These are phyloP conservation scores for Boletus rubropictus DNA, from an alignment of 768 basidiomycete genomes.

Conservation along the genomic window DNA sequence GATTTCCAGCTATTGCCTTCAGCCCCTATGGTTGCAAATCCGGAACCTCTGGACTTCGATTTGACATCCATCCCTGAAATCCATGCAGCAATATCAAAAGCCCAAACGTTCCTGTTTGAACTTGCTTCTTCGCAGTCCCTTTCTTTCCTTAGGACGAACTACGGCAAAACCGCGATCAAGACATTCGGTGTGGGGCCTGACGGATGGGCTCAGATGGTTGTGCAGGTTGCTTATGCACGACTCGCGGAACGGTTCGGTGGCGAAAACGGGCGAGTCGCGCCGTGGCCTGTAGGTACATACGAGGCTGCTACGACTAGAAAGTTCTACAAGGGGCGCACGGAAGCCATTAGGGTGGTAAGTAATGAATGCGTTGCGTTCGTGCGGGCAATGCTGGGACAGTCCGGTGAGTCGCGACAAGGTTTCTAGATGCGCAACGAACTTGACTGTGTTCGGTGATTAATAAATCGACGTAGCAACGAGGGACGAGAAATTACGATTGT, in stretches of 20 bases:
- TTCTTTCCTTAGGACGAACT: constrained; percentile 57
- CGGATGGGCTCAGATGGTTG: constrained; percentile 89
- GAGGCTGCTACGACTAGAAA: constrained; percentile 89
- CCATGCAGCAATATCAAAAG: constrained; percentile 45
- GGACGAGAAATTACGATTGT: constrained; percentile 46
- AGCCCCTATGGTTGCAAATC: constrained; percentile 22
- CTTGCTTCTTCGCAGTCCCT: constrained; percentile 63
- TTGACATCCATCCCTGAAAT: constrained; percentile 37
- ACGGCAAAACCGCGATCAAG: constrained; percentile 87
- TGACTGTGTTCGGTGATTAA: background rate
- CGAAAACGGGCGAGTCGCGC: constrained; percentile 20
- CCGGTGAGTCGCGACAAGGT: constrained; percentile 19
- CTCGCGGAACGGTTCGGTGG: constrained; percentile 39
- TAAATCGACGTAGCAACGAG: constrained; percentile 13
- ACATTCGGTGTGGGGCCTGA: constrained; percentile 86
- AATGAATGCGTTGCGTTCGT: constrained; percentile 74
- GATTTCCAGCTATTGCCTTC: constrained; percentile 46
- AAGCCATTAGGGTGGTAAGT: constrained; percentile 84
- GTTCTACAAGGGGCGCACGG: constrained; percentile 87
- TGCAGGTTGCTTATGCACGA: constrained; percentile 84
- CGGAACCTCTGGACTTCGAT: constrained; percentile 59
- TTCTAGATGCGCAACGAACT: background rate
- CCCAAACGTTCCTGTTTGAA: constrained; percentile 49
- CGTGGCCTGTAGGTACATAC: constrained; percentile 75
- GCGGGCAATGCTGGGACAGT: constrained; percentile 59